Evolutionary conservation across 306 rosid species (phyloP).

Genomic region (Cucumis hystrix): DNA sequence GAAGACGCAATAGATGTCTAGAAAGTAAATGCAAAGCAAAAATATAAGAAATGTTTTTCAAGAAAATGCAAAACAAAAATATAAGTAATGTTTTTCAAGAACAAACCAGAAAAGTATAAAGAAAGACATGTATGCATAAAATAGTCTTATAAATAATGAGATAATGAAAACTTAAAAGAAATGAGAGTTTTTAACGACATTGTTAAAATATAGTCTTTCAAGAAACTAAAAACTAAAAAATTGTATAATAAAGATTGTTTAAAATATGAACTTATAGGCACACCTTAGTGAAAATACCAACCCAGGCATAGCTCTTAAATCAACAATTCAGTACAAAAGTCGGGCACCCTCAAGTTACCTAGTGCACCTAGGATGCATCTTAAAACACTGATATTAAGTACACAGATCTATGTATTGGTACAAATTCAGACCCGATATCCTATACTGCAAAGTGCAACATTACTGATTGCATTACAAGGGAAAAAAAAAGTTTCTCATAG

Average conservation of each 20-base stretch:
- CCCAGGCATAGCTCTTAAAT: neutral
- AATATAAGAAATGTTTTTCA: too few relatives aligned
- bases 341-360: neutral
- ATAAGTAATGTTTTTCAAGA: too few relatives aligned
- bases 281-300: neutral
- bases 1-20: too few relatives aligned
- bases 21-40: too few relatives aligned
- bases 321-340: neutral
- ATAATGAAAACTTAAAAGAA: neutral
- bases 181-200: neutral
- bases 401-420: neutral
- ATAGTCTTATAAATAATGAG: neutral
- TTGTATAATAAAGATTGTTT: neutral
- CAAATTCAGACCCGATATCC: neutral
- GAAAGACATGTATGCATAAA: neutral
- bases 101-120: too few relatives aligned
- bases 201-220: neutral
- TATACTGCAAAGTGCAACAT: neutral
- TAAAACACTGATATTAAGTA: neutral
- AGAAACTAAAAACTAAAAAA: neutral
- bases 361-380: neutral
- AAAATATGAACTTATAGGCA: neutral
- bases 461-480: neutral
- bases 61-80: too few relatives aligned
- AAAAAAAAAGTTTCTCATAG: neutral